These are phyloP conservation scores for Acanthamoeba lenticulata DNA, from an alignment of 208 protist species.

Conservation along the genomic window DNA sequence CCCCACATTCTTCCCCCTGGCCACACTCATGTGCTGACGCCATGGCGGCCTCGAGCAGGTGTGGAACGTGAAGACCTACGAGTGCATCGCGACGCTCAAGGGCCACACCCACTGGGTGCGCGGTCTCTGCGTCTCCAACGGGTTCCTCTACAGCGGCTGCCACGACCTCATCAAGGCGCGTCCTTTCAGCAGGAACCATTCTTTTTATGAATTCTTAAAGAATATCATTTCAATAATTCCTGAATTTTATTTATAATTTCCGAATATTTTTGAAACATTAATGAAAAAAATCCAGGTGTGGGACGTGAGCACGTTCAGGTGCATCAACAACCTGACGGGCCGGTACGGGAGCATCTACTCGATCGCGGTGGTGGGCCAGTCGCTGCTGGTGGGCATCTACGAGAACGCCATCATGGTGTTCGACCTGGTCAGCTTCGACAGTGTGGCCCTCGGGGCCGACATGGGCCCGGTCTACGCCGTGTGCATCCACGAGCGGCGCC, in stretches of 20 bases:
- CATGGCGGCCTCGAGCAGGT: neutral
- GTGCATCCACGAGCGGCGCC: neutral
- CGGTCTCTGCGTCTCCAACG: conserved; percentile 22
- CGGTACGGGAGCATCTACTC: conserved; percentile 65
- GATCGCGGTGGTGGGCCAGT: neutral
- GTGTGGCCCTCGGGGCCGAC: conserved; percentile 30
- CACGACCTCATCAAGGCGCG: conserved; percentile 61
- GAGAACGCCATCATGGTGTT: conserved; percentile 65
- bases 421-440: conserved; percentile 56
- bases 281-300: conserved; percentile 17
- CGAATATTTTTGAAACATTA: neutral
- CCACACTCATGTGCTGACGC: no score
- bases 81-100: conserved; percentile 45
- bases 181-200: neutral
- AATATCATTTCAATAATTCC: neutral
- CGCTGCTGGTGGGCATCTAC: conserved; percentile 19
- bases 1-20: neutral
- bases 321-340: conserved; percentile 49
- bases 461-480: conserved; percentile 62
- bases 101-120: conserved; percentile 65
- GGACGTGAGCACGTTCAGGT: conserved; percentile 42
- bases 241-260: neutral
- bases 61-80: conserved; percentile 40
- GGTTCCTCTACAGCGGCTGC: conserved; percentile 49
- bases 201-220: no score